phyloP scores from a whole-genome alignment of 257 asterid genomes.

The Perilla frutescens region DNA sequence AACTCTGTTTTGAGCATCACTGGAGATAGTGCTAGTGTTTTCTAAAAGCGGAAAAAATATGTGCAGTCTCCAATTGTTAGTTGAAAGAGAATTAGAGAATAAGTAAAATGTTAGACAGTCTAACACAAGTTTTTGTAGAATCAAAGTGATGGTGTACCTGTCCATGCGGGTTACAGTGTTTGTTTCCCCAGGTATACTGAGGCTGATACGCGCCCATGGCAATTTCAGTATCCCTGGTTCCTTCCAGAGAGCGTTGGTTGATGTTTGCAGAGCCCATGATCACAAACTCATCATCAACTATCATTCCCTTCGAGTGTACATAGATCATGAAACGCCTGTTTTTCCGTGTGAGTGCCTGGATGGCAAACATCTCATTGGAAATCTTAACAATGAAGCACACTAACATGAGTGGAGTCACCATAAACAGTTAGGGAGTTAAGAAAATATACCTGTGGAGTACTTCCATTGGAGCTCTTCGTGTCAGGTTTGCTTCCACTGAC shows the following conservation, averaged over 20 bases:
- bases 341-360: conserved; percentile 64
- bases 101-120: background rate
- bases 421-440: conserved; percentile 16
- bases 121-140: background rate
- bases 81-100: background rate
- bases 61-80: background rate
- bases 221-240: conserved; percentile 90
- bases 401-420: background rate
- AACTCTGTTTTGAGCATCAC: too few relatives aligned
- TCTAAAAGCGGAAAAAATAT: too few relatives aligned
- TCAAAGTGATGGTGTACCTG: conserved; percentile 53
- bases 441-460: conserved; percentile 67
- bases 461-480: conserved; percentile 47
- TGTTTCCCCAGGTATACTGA: conserved; percentile 71
- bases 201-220: conserved; percentile 99
- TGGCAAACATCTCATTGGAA: background rate
- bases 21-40: too few relatives aligned
- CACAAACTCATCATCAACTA: conserved; percentile 89
- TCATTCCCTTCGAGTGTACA: conserved; percentile 97
- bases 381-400: background rate
- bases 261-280: conserved; percentile 91
- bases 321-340: conserved; percentile 85
- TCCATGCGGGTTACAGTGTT: conserved; percentile 64
- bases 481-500: conserved; percentile 36
- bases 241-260: conserved; percentile 93